These are phyloP conservation scores for Acer saccharum DNA, from an alignment of 345 rosid species.

Conservation along the genomic window DNA sequence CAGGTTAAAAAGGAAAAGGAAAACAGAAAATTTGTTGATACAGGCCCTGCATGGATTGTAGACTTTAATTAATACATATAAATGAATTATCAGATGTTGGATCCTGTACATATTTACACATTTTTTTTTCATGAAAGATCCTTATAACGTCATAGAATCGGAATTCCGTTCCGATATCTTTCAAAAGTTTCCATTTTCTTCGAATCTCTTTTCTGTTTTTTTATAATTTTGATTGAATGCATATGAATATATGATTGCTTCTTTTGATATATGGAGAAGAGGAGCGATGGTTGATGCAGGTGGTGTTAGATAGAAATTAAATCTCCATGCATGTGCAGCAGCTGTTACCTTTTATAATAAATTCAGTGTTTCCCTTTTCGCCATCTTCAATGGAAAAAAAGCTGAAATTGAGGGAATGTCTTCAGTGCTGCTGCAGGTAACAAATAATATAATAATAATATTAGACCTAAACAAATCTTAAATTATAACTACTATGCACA, in stretches of 20 bases:
- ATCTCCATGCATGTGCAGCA: constrained; percentile 14
- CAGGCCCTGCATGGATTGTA: not conserved
- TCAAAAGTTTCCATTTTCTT: not conserved
- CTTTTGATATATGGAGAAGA: constrained; percentile 1
- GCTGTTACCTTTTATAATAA: constrained; percentile 12
- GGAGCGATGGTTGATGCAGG: not conserved
- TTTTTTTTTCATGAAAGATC: no score
- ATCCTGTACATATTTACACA: no score
- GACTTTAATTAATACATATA: not conserved
- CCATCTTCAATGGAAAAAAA: constrained; percentile 14
- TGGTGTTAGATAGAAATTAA: not conserved
- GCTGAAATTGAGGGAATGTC: constrained; percentile 16
- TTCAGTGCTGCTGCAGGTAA: not conserved
- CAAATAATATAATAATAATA: not conserved
- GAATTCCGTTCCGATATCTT: not conserved
- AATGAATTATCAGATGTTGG: no score
- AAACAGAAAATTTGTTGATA: not conserved
- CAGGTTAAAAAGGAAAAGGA: no score
- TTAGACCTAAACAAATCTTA: not conserved
- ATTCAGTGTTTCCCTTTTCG: constrained; percentile 31
- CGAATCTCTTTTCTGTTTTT: not conserved
- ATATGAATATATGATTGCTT: constrained; percentile 16
- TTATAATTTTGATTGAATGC: not conserved
- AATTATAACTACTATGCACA: not conserved
- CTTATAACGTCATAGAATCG: no score